phyloP scores from a whole-genome alignment of 1,284 basidiomycete species.

The Fistulina hepatica region DNA sequence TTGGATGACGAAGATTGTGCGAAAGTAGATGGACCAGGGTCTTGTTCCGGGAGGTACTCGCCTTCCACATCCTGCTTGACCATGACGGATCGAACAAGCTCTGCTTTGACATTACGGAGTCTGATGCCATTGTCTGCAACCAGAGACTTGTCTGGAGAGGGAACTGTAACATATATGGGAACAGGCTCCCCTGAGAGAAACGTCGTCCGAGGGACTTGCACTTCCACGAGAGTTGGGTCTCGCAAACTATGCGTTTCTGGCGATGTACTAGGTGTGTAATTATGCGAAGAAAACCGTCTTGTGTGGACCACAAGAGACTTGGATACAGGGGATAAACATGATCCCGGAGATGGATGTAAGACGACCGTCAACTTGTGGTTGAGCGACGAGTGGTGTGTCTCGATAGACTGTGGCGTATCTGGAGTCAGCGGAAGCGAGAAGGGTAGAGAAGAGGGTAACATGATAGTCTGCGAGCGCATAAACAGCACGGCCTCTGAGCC shows the following conservation, averaged over 20 bases:
- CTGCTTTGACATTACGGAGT: constrained; percentile 62
- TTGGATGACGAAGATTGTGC: constrained; percentile 18
- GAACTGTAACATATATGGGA: constrained; percentile 67
- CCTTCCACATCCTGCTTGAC: constrained; percentile 37
- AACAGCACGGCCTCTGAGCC: constrained; percentile 43
- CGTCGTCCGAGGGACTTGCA: constrained; percentile 58
- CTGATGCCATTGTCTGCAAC: constrained; percentile 56
- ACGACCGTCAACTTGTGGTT: constrained; percentile 56
- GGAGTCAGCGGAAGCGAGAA: constrained; percentile 65
- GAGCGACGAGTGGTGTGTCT: constrained; percentile 57
- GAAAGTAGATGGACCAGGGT: neutral
- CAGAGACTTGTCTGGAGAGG: constrained; percentile 51
- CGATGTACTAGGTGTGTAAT: constrained; percentile 37
- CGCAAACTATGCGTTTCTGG: constrained; percentile 48
- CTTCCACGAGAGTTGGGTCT: constrained; percentile 54
- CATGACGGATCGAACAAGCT: constrained; percentile 54
- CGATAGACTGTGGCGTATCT: constrained; percentile 69
- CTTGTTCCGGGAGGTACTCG: constrained; percentile 21
- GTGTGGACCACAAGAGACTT: constrained; percentile 60
- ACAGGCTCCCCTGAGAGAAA: constrained; percentile 61
- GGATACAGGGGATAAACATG: constrained; percentile 28
- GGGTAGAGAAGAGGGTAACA: constrained; percentile 51
- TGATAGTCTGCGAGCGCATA: constrained; percentile 17
- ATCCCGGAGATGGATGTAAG: constrained; percentile 35
- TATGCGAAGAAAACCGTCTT: constrained; percentile 59